Percentiles rank a stretch among this genome's conserved stretches.
Conservation (phyloP, 345 rosid genomes). For the Citrus unshiu region DNA sequence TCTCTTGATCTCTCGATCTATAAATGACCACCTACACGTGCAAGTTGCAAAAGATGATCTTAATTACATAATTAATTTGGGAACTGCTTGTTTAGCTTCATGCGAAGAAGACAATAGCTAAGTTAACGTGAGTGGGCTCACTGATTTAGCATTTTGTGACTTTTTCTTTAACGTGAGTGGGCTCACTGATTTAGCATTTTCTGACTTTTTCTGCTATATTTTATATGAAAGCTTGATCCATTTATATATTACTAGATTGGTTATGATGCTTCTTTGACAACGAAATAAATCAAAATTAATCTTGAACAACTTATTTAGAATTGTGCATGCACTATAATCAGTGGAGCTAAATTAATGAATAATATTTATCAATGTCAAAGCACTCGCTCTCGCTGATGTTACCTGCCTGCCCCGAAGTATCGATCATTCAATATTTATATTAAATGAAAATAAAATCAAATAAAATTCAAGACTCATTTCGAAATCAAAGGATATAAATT, state of each 20-base stretch:
- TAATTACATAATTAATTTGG: not conserved
- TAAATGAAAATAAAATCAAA: not conserved
- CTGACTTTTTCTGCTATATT: not conserved
- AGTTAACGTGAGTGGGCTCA: not conserved
- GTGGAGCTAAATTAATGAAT: constrained; percentile 1
- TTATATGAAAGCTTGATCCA: not conserved
- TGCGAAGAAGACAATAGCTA: not conserved
- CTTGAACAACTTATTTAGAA: not conserved
- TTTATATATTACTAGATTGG: not conserved
- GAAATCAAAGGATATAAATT: not conserved
- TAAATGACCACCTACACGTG: not conserved
- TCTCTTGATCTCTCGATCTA: not conserved
- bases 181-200: not conserved
- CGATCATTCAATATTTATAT: not conserved
- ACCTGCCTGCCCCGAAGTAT: constrained; percentile 15
- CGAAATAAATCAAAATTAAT: not conserved
- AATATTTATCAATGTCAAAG: not conserved
- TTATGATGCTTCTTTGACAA: constrained; percentile 11
- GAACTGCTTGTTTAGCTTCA: not conserved
- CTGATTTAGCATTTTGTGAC: too few relatives aligned
- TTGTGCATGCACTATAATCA: not conserved
- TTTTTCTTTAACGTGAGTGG: not conserved
- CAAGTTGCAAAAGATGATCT: not conserved
- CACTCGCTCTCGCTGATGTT: constrained; percentile 25
- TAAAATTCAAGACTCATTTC: not conserved